Evolutionary conservation across 805 yeast genomes (phyloP).

Genomic region (Metschnikowia picachoensis): DNA sequence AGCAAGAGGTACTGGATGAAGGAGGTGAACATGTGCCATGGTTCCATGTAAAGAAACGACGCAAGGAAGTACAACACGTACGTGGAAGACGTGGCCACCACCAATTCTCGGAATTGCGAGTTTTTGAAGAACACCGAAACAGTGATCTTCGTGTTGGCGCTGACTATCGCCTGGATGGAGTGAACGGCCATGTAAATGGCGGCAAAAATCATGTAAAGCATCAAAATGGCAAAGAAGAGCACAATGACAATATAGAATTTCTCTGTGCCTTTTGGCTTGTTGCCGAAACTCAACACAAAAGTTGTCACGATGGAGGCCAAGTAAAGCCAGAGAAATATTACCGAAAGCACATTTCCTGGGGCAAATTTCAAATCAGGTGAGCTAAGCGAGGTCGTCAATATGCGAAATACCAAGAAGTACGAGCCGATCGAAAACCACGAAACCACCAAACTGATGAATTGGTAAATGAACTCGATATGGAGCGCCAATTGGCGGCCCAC

Average conservation of each 20-base stretch:
- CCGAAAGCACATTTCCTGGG: slow-evolving; percentile 47
- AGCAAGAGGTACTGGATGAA: slow-evolving; percentile 49
- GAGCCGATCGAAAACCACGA: slow-evolving; percentile 64
- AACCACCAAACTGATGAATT: slow-evolving; percentile 48
- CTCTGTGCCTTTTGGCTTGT: slow-evolving; percentile 59
- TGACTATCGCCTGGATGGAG: slow-evolving; percentile 39
- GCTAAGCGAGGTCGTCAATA: slow-evolving; percentile 51
- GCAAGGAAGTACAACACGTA: slow-evolving; percentile 59
- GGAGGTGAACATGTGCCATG: slow-evolving; percentile 63
- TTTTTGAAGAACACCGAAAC: slow-evolving; percentile 45
- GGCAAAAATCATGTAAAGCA: slow-evolving; percentile 55
- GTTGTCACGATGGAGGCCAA: slow-evolving; percentile 54
- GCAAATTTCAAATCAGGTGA: slow-evolving; percentile 36
- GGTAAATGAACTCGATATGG: slow-evolving; percentile 55
- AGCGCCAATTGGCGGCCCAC: slow-evolving; percentile 45
- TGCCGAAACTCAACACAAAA: slow-evolving; percentile 61
- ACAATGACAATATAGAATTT: slow-evolving; percentile 51
- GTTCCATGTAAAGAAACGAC: slow-evolving; percentile 56
- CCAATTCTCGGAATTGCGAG: slow-evolving; percentile 44
- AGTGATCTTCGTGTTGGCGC: slow-evolving; percentile 37
- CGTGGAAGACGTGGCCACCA: slow-evolving; percentile 58
- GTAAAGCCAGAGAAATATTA: slow-evolving; percentile 53
- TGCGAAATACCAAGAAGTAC: slow-evolving; percentile 60
- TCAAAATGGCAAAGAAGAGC: slow-evolving; percentile 54
- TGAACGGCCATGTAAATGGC: slow-evolving; percentile 56